Conservation (phyloP, 2,329 filamentous ascomycete species). For the Apiospora aurea region DNA sequence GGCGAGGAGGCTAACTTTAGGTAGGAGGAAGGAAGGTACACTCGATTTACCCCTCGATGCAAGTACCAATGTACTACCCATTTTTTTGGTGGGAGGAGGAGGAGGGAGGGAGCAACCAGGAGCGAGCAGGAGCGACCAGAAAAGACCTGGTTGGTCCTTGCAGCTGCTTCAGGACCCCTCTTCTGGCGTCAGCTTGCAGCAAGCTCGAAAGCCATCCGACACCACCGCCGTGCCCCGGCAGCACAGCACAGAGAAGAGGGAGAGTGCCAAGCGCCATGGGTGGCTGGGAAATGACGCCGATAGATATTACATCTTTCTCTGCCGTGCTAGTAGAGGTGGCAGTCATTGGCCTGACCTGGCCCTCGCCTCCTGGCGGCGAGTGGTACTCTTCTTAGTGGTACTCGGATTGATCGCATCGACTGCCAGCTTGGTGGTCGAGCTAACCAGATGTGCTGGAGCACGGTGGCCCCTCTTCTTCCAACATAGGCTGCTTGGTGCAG, state of each 20-base stretch:
- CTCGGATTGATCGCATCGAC: neutral
- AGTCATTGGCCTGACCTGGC: neutral
- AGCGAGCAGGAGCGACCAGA: neutral
- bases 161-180: conserved; percentile 4
- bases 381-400: neutral
- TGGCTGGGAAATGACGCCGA: neutral
- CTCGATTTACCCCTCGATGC: conserved; percentile 4
- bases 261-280: neutral
- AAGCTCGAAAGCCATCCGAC: neutral
- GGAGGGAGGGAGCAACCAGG: neutral
- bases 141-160: conserved; percentile 11
- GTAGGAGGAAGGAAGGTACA: neutral
- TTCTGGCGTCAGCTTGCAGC: conserved; percentile 18
- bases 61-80: neutral
- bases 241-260: neutral
- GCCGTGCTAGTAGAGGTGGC: neutral
- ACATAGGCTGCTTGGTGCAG: neutral
- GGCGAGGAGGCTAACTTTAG: no score
- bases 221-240: neutral
- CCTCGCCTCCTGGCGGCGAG: neutral
- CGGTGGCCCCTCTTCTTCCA: neutral
- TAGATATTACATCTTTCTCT: neutral
- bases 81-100: neutral
- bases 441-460: conserved; percentile 1
- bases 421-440: conserved; percentile 9